Evolutionary conservation across 331 rosid genomes (phyloP), one percentile per base, ranked within the genome.

Genomic region (Phaseolus coccineus): DNA sequence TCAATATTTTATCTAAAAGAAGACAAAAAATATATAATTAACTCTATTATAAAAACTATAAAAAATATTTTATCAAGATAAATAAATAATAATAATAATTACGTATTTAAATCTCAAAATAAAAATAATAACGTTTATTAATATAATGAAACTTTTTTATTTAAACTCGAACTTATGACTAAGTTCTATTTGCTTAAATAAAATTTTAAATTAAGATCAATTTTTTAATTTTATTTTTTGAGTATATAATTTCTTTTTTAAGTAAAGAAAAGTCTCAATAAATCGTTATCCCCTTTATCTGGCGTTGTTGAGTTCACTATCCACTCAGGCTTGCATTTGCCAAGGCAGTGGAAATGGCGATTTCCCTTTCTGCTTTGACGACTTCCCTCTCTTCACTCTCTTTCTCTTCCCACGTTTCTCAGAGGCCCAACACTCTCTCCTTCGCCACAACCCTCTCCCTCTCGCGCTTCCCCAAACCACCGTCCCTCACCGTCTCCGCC

Each of bases 301-400:
- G 68, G 77, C 31, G 3, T 37, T 37, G 19, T 46, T 1, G 42
- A 13, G 7, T 2, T 39, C 47, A 39, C 51, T n/a, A 57, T 67
- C 76, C 69, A 39, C 16, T 50, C 51, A 77, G 37, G 39, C 75
- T 67, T 68, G 47, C 4, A 35, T 65, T 35, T 37, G 66, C 35
- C 11, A 12, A 52, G 25, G 40, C 73, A 64, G 63, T 37, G 58
- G 68, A 62, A 58, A 92, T 90, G 98, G 90, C 92, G 22, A 70
- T 79, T 62, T 82, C 94, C 33, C 19, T 95, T 35, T 78, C 92
- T 7, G 70, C 93, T 48, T 89, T 95, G 58, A 65, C 94, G 0
- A 76, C 87, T 0, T 76, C 97, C 6, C 39, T 95, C 50, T 81
- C 96, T 48, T 90, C 97, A 65, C 94, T 95, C 82, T 93, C 99